Evolutionary conservation across 352 stramenopile genomes (phyloP), one percentile per base, ranked within the genome.

Genomic region (Phytophthora citrophthora): DNA sequence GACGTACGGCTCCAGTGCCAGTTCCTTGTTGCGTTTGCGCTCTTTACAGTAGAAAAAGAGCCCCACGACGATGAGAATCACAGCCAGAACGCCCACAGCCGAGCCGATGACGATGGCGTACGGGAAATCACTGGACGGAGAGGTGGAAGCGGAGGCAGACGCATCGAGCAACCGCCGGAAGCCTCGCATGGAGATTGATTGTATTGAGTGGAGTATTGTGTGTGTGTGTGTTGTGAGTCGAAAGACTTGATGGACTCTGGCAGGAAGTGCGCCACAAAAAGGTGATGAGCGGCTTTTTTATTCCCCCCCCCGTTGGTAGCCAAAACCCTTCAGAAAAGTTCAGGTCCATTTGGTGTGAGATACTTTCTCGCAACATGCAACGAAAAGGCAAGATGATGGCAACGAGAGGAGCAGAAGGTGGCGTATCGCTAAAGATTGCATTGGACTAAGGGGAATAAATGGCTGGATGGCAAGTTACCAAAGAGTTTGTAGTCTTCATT

Each of bases 1-100:
- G 7, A 81, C 60, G 47, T 68, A 74, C 24, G 71, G 58, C 62
- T 72, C 73, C 18, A 71, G 59, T 4, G 61, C 59, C 44, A 79
- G 38, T 39, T 52, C 54, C 45, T 65, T 72, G 59, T 66, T 74
- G 41, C 56, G 59, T 10, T 43, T 68, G 13, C 74, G 67, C 44
- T 77, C 52, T 24, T 54, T 62, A 45, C 66, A 67, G 38, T 68
- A 70, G 29, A 68, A 61, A 23, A 59, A 53, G 29, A 64, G 63
- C 6, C 62, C 61, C 1, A 61, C 20, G n/a, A 67, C 32, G 20
- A 77, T 48, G 26, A 79, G 53, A 9, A 81, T 39, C 4, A 75
- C 2, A 29, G 70, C 67, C 23, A 70, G 34, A 32, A 82, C 51
- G 26, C 67, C 70, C 29, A 82, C 57, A 40, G 52, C 45, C 9